Percentiles rank a stretch among this genome's conserved stretches.
Evolutionary conservation across 176 grass and related monocot genomes (phyloP).

Genomic region (Carex cristatella): DNA sequence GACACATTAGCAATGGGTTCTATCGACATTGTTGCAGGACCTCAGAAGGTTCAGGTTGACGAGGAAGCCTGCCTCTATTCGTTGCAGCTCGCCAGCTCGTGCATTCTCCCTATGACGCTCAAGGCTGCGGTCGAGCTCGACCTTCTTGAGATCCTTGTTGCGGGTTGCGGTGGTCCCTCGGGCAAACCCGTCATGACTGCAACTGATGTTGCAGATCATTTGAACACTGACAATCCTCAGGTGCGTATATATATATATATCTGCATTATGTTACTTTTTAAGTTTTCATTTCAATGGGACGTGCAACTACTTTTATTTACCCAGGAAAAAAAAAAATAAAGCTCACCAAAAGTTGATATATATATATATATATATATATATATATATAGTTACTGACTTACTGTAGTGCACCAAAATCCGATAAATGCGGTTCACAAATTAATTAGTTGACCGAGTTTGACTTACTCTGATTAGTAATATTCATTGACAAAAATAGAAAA

Average conservation of each 20-base stretch:
- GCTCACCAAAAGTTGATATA: no score
- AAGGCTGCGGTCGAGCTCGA: conserved; percentile 85
- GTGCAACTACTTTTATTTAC: no score
- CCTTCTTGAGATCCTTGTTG: conserved; percentile 57
- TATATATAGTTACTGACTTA: no score
- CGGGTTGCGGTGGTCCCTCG: not conserved
- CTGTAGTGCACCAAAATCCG: no score
- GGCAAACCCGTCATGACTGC: conserved; percentile 23
- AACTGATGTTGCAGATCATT: conserved; percentile 39
- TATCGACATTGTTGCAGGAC: not conserved
- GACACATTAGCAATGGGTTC: not conserved
- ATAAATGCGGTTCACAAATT: no score
- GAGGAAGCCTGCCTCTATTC: conserved; percentile 88
- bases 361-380: no score
- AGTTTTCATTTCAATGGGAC: no score
- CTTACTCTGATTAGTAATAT: no score
- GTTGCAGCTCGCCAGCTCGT: conserved; percentile 59
- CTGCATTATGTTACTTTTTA: no score
- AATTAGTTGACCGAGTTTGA: no score
- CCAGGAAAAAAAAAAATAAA: no score
- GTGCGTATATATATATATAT: not conserved
- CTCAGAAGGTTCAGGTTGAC: conserved; percentile 17
- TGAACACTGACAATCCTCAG: conserved; percentile 40
- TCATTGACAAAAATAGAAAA: no score
- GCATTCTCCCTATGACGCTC: conserved; percentile 89